These are phyloP conservation scores for Mycena vitilis DNA, from an alignment of 768 basidiomycete genomes.

Conservation along the genomic window DNA sequence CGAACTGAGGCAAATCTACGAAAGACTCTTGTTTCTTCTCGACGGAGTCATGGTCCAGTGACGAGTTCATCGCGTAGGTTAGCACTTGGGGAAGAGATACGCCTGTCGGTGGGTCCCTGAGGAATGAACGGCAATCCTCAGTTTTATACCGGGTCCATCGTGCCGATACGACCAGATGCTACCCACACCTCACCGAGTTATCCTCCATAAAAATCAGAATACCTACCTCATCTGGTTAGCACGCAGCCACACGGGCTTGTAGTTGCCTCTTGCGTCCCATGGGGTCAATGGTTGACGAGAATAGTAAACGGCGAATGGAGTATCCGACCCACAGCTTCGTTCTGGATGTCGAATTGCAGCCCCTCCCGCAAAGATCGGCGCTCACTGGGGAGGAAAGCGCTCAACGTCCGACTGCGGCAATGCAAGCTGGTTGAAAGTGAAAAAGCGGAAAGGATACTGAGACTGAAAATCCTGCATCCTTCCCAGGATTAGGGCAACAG, in stretches of 20 bases:
- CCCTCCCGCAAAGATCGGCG: slow-evolving; percentile 8
- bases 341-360: slow-evolving; percentile 5
- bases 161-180: slow-evolving; percentile 9
- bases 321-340: slow-evolving; percentile 1
- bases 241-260: background rate
- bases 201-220: slow-evolving; percentile 8
- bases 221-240: slow-evolving; percentile 14
- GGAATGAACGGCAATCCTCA: background rate
- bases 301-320: background rate
- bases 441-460: background rate
- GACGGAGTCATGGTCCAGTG: background rate
- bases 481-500: too few species aligned
- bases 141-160: slow-evolving; percentile 13
- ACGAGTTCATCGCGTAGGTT: slow-evolving; percentile 4
- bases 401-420: background rate
- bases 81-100: background rate
- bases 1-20: slow-evolving; percentile 6
- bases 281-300: background rate
- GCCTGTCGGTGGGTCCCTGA: slow-evolving; percentile 6
- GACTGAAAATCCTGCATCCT: too few species aligned
- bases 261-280: background rate
- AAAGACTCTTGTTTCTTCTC: slow-evolving; percentile 23
- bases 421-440: background rate
- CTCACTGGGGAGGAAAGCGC: background rate
- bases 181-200: background rate